A percentile compares a stretch with the other conserved stretches of the same genome.
Evolutionary conservation across 2,329 filamentous ascomycete genomes (phyloP).

Genomic region (Fusarium drepaniforme): DNA sequence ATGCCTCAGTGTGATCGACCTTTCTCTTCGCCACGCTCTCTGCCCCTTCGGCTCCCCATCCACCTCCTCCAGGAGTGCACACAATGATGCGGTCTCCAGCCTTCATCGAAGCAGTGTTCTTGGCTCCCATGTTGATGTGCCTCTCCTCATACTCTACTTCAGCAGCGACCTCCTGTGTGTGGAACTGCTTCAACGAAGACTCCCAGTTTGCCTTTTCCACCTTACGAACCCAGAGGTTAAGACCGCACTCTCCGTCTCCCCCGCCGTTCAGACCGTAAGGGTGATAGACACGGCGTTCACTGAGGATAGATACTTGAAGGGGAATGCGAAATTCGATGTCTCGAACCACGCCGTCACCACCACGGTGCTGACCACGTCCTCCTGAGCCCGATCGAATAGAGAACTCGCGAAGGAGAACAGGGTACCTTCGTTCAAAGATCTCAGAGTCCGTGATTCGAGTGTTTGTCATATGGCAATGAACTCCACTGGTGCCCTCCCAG

Average conservation of each 20-base stretch:
- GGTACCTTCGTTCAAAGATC: constrained; percentile 68
- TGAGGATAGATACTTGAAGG: constrained; percentile 82
- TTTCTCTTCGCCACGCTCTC: constrained; percentile 63
- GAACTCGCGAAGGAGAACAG: constrained; percentile 79
- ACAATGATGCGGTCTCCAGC: constrained; percentile 83
- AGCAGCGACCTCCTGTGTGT: constrained; percentile 47
- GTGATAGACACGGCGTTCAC: constrained; percentile 80
- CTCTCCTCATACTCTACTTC: constrained; percentile 67
- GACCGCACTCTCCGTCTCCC: constrained; percentile 79
- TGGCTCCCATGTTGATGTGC: constrained; percentile 79
- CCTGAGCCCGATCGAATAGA: constrained; percentile 72
- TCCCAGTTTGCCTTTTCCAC: constrained; percentile 70
- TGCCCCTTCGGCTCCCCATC: constrained; percentile 75
- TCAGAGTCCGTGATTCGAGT: constrained; percentile 75
- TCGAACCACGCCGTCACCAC: constrained; percentile 80
- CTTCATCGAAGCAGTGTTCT: constrained; percentile 84
- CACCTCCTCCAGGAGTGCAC: constrained; percentile 82
- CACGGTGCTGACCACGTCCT: constrained; percentile 74
- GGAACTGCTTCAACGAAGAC: constrained; percentile 55
- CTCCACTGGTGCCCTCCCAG: constrained; percentile 58
- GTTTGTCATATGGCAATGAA: constrained; percentile 76
- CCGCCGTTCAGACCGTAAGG: constrained; percentile 83
- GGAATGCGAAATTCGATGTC: constrained; percentile 86
- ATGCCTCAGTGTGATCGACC: constrained; percentile 66
- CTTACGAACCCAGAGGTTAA: constrained; percentile 89